Evolutionary conservation across 805 yeast genomes (phyloP), one percentile per base, ranked within the genome.

Genomic region (Nakazawaea ishiwadae): DNA sequence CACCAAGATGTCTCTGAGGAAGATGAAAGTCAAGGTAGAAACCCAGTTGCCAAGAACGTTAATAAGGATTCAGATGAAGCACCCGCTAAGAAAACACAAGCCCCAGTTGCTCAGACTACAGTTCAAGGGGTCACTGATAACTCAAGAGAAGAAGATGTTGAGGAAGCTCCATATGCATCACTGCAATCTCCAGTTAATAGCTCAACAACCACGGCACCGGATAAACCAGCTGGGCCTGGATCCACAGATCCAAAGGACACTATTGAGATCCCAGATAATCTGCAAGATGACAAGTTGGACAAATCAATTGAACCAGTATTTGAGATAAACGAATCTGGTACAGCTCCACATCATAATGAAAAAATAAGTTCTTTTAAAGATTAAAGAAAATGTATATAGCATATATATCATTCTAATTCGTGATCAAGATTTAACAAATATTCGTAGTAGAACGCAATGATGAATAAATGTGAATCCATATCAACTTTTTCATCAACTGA

Each of bases 401-500:
- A 17, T 30, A 14, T 11, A 30, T 17, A 3, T 11, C 6, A 11
- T 23, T 9, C 9, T 16, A 32, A 23, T 23, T 17, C 28, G 10
- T 9, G 11, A 7, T 68, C 62, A 23, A 66, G 53, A 39, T 59
- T 62, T 44, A 57, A 63, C 39, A 73, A 52, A 48, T 71, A 76
- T 47, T 73, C 71, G 51, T 76, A 76, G 50, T 70, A 65, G 56
- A 77, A 79, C 0, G 80, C 79, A 33, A 78, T 63, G 8, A 72
- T 62, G 44, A 78, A 77, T 48, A 84, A 58, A 58, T 84, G 91
- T n/a, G 72, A 65, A 40, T 71, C 74, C 44, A 79, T 55, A 12
- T 66, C 60, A 35, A 77, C 55, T 48, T 65, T 70, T 56, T 85
- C 93, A 54, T 84, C 73, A 15, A 81, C 80, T 24, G 84, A 77